These are phyloP conservation scores for Phragmites australis DNA, from an alignment of 176 grass and related monocot genomes.

Conservation along the genomic window DNA sequence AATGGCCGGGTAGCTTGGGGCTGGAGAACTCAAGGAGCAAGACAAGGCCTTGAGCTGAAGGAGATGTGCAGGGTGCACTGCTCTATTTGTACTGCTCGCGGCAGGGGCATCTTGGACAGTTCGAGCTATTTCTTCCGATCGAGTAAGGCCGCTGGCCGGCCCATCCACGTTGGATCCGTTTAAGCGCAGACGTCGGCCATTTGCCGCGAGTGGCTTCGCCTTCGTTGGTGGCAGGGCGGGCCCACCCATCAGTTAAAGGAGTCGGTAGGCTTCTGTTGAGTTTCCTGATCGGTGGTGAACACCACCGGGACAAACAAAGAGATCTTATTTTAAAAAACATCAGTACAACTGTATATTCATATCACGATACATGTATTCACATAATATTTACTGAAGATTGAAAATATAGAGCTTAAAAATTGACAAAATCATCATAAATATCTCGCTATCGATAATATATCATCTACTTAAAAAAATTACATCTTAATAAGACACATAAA, in stretches of 20 bases:
- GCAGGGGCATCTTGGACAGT: conserved; percentile 6
- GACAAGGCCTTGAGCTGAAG: conserved; percentile 53
- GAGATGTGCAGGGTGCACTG: background rate
- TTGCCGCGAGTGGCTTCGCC: conserved; percentile 29
- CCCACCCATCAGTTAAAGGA: background rate
- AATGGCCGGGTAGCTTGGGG: background rate
- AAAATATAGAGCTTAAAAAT: no score
- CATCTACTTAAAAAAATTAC: no score
- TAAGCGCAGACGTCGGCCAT: conserved; percentile 34
- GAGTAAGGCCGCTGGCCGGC: background rate
- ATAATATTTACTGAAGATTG: no score
- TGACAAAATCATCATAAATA: no score
- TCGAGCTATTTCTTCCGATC: background rate
- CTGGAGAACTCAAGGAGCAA: conserved; percentile 53
- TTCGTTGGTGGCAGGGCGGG: background rate
- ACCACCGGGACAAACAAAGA: no score
- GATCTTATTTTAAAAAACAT: no score
- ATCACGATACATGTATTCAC: no score
- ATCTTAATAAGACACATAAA: no score
- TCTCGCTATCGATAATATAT: no score
- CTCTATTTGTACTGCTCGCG: conserved; percentile 31
- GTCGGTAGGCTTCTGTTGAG: background rate
- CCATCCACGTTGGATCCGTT: conserved; percentile 23
- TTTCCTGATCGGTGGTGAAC: no score
- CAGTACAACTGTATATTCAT: no score